These are phyloP conservation scores for Sporobolus alterniflorus DNA, from an alignment of 202 grass and related monocot genomes.

Conservation along the genomic window DNA sequence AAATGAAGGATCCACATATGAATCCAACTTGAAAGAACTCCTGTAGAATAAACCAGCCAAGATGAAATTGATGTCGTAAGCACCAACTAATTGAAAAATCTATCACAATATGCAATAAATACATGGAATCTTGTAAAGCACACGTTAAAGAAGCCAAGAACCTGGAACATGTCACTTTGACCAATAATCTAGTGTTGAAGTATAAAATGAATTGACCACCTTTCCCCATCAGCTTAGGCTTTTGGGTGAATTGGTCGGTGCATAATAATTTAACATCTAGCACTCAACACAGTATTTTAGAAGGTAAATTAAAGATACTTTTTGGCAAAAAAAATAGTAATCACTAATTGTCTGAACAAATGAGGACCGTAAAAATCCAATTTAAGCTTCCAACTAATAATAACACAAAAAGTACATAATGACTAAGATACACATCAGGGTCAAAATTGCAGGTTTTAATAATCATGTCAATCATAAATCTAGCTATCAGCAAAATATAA, in stretches of 20 bases:
- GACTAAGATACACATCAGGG: slow-evolving; percentile 19
- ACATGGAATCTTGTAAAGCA: slow-evolving; percentile 3
- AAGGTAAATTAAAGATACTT: slow-evolving; percentile 1
- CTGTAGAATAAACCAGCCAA: slow-evolving; percentile 51
- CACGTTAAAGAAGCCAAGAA: neutral
- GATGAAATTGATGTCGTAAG: slow-evolving; percentile 1
- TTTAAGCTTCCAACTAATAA: slow-evolving; percentile 5
- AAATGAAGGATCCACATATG: slow-evolving; percentile 87
- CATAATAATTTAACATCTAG: too few relatives aligned
- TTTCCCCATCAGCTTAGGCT: too few relatives aligned
- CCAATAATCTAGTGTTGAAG: too few relatives aligned
- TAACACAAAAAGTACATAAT: neutral
- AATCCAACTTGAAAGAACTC: slow-evolving; percentile 83
- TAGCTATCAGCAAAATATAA: neutral
- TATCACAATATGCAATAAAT: slow-evolving; percentile 4
- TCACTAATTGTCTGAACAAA: neutral
- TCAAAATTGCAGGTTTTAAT: neutral
- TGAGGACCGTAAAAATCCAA: neutral
- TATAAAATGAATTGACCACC: too few relatives aligned
- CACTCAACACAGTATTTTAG: neutral
- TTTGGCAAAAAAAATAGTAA: neutral
- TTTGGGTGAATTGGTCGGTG: too few relatives aligned
- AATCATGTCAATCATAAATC: slow-evolving; percentile 9
- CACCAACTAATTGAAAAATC: slow-evolving; percentile 2
- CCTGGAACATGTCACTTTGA: neutral